Conservation (phyloP, 345 rosid genomes). For the Lagerstroemia speciosa region DNA sequence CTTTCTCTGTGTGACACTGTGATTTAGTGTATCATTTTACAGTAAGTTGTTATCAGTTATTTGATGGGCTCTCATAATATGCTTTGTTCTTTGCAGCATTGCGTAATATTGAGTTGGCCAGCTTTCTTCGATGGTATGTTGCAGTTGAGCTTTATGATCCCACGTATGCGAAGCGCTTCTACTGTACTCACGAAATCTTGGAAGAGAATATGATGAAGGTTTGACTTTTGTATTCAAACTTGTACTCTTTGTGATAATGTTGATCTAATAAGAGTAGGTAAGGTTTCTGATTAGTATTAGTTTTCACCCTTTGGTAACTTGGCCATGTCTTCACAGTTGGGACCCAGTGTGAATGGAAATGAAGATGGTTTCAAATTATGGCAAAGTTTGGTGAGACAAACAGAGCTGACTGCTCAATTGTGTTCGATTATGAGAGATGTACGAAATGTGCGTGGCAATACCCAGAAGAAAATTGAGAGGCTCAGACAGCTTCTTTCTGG, state of each 20-base stretch:
- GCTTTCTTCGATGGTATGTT: conserved; percentile 95
- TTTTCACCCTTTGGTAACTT: neutral
- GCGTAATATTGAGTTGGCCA: conserved; percentile 77
- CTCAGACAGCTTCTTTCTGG: conserved; percentile 95
- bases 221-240: conserved; percentile 8
- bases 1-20: neutral
- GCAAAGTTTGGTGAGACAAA: conserved; percentile 93
- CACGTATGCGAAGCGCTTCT: conserved; percentile 69
- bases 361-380: conserved; percentile 75
- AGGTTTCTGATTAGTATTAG: neutral
- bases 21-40: neutral
- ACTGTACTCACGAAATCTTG: conserved; percentile 67
- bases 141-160: conserved; percentile 89
- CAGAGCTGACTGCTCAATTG: conserved; percentile 90
- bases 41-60: conserved; percentile 1
- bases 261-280: neutral
- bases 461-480: conserved; percentile 95
- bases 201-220: conserved; percentile 76
- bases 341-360: conserved; percentile 49
- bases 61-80: conserved; percentile 17
- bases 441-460: conserved; percentile 93
- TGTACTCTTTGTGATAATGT: neutral
- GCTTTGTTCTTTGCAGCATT: conserved; percentile 50
- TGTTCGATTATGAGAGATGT: conserved; percentile 86
- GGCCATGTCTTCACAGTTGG: conserved; percentile 36